Evolutionary conservation across 352 stramenopile species (phyloP), one percentile per base, ranked within the genome.

Genomic region (Globisporangium spiculum): DNA sequence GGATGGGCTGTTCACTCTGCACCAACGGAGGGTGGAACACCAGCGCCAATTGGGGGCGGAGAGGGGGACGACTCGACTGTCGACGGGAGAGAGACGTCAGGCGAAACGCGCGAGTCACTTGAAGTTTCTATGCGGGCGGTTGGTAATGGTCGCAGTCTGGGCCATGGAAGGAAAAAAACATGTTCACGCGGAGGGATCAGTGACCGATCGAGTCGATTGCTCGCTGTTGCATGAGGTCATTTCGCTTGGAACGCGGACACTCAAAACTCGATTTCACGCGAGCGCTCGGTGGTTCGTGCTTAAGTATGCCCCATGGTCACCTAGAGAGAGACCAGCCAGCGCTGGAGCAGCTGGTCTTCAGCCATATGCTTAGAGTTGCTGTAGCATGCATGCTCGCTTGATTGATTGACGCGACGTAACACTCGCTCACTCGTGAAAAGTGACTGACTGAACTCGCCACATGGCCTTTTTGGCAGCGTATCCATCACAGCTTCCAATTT

Each of bases 151-250:
- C 22, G 18, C 6, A 32, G 20, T 3, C 4, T 52, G 44, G 18
- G 16, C n/a, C n/a, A 56, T 27, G n/a, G 50, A 56, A 56, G 44
- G 44, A 55, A 56, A 18, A 14, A 55, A 55, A 55, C 48, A 54
- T n/a, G 16, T 46, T 14, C 38, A 52, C 44, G 7, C 20, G 41
- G 44, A 3, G 18, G 18, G 18, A 52, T 22, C 1, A 36, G 32
- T 9, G 32, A 36, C 10, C 32, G 32, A 52, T 22, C 48, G 48
- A 30, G 32, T 12, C 48, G n/a, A 22, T 22, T 16, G 3, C 48
- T 55, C 14, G 48, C 48, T 36, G 32, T 36, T 36, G 32, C 32
- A 36, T 36, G 4, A 36, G 32, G 32, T 36, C 5, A 2, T 36
- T 36, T 32, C 27, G 27, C 27, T 32, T 36, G 32, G 2, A 20